Evolutionary conservation across 108 stramenopile species (phyloP), one percentile per base, ranked within the genome.

Genomic region (Asterionellopsis glacialis): DNA sequence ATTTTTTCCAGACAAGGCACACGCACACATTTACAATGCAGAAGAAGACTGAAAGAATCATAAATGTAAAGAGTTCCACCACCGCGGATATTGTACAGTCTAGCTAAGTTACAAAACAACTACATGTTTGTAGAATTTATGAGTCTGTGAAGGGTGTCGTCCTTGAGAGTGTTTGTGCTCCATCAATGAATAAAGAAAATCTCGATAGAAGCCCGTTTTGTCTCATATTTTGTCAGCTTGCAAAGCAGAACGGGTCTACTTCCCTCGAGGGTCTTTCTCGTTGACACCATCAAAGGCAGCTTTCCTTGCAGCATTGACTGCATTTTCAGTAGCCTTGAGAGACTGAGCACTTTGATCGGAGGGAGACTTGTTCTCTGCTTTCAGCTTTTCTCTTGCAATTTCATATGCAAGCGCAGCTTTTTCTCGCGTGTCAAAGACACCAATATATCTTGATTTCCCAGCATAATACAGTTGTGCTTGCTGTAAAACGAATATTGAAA

Each of bases 271-370:
- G 38, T 63, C 61, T 19, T 59, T 39, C 63, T 85, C 85, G 61
- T 86, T 90, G 42, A 91, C 87, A 43, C 90, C 90, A 40, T 85
- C 87, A 70, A 88, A 88, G 4, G 90, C 90, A 28, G 90, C 90
- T 65, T 88, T 86, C 41, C 90, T 74, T 15, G 90, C 90, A 11
- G 79, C 60, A 43, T 75, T 79, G 27, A 91, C 87, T 50, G 83
- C 78, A 40, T 64, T 68, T 51, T 91, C 90, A 10, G 84, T 88
- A 23, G 70, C 68, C 45, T 86, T 83, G 13, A 70, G 59, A 19
- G 60, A 77, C 14, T 75, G 59, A 0, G 64, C 28, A 23, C 68
- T 67, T 0, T 75, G 67, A 18, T 70, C 73, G 0, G 58, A 64
- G 13, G 65, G 25, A 13, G 63, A 52, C 21, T 68, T 68, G 45